Base-by-base conservation (phyloP, 495 filamentous ascomycete genomes). In the Geoglossum glabrum region DNA sequence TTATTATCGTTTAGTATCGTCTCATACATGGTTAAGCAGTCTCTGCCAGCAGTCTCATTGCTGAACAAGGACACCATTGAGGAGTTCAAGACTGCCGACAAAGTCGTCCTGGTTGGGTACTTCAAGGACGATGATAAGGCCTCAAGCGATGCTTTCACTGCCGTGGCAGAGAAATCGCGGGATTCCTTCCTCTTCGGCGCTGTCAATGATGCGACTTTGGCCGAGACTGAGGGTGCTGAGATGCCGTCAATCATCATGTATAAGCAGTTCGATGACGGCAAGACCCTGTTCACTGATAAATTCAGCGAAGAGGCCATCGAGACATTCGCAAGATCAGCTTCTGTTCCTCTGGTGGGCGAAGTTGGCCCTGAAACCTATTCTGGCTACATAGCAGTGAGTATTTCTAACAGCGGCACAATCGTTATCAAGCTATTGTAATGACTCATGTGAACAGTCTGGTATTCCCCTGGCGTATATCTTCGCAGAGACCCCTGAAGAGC, bases 21-120 rank as follows among this genome's bases (percentile, higher is more conserved):
- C 40, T 98, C 92, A 26, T 97, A 95, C 76, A 99, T 99, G 92
- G 85, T 84, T 68, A 99, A 99, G 78, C 93, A 99, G 74, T 84
- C 85, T 21, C 81, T 99, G 57, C 92, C 92, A 31, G 86, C 92
- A 55, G 90, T 99, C 56, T 95, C 90, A 1, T 67, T 76, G 47
- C 73, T 97, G 47, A 82, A 76, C 63, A 78, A 81, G 62, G 85
- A 92, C 55, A 86, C 82, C 57, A 72, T 96, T 27, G 86, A 88
- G 65, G 90, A 95, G 57, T 94, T 97, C 80, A 97, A 97, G 85
- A 89, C 84, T 56, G 79, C 88, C 68, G 92, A 99, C 72, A 96
- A 96, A 76, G 87, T 97, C 59, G 92, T 96, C 54, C 67, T 97
- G 38, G 80, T 99, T 56, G 93, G 82, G 57, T 99, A 87, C 74